Evolutionary conservation across 2,329 filamentous ascomycete genomes (phyloP).

Genomic region (Aspergillus viridinutans): DNA sequence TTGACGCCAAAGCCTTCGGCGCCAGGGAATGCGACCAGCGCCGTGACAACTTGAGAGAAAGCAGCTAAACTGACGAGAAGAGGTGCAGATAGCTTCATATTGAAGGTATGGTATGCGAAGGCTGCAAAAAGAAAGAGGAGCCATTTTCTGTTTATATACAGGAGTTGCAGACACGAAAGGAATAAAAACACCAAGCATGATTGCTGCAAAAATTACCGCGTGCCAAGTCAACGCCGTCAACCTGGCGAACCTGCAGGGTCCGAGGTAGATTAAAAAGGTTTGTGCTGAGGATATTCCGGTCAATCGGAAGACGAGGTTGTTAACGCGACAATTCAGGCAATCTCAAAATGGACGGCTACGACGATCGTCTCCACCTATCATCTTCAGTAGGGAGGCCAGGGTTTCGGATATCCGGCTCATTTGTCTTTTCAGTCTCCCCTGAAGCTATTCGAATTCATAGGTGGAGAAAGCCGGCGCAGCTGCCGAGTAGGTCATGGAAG

Average conservation of each 20-base stretch:
- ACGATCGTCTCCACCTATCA: too few species aligned
- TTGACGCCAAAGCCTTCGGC: slow-evolving; percentile 49
- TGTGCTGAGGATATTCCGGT: not conserved
- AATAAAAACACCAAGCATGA: not conserved
- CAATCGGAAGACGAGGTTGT: not conserved
- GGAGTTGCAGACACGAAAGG: not conserved
- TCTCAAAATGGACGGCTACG: too few species aligned
- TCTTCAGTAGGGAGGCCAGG: too few species aligned
- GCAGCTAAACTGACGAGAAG: slow-evolving; percentile 4
- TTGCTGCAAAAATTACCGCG: not conserved
- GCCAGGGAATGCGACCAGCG: slow-evolving; percentile 44
- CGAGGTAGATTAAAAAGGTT: not conserved
- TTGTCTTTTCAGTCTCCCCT: not conserved
- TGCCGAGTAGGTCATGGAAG: not conserved
- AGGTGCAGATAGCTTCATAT: slow-evolving; percentile 3
- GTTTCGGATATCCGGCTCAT: too few species aligned
- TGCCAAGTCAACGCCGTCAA: not conserved
- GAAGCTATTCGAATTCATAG: not conserved
- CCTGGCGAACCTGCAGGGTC: not conserved
- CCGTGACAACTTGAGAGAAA: slow-evolving; percentile 10
- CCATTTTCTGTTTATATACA: not conserved
- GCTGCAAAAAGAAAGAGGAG: not conserved
- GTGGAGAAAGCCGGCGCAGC: not conserved
- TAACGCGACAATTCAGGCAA: too few species aligned
- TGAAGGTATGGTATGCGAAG: not conserved